phyloP scores from a whole-genome alignment of 2,329 filamentous ascomycete species.

The Polychaeton citri region DNA sequence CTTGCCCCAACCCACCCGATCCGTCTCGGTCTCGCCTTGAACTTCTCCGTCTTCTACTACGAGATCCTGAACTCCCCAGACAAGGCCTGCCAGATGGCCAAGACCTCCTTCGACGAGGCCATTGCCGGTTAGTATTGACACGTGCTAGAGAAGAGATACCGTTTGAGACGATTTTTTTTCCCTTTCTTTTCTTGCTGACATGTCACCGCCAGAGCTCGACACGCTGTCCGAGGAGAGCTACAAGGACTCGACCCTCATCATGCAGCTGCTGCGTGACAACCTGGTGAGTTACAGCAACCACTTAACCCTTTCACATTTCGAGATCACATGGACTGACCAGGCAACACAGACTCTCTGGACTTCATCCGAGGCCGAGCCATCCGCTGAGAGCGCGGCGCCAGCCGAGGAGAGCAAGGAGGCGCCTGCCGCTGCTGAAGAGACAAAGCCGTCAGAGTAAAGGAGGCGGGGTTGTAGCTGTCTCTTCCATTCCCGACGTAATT shows the following conservation, averaged over 20 bases:
- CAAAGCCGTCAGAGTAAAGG: conserved; percentile 30
- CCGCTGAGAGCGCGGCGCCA: conserved; percentile 32
- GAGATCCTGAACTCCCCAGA: conserved; percentile 98
- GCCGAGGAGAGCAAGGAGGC: conserved; percentile 40
- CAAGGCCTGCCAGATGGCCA: conserved; percentile 94
- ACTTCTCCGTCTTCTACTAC: conserved; percentile 99
- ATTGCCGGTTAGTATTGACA: conserved; percentile 69
- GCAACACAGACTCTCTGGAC: conserved; percentile 82
- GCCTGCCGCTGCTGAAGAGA: conserved; percentile 40
- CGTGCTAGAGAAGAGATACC: not conserved
- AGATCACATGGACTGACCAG: conserved; percentile 22
- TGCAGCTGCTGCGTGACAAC: conserved; percentile 97
- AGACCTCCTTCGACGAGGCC: conserved; percentile 91
- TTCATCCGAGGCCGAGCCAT: conserved; percentile 88
- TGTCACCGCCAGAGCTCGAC: conserved; percentile 71
- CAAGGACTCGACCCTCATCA: conserved; percentile 97
- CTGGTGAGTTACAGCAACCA: conserved; percentile 41
- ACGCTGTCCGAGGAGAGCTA: conserved; percentile 97
- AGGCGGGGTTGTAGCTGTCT: not conserved
- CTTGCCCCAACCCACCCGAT: conserved; percentile 87
- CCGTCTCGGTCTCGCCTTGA: conserved; percentile 79
- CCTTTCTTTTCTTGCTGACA: no score
- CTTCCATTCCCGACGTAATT: not conserved
- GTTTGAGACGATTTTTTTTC: no score
- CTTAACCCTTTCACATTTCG: not conserved